Conservation (phyloP, 441 rosid genomes). For the Breynia disticha region DNA sequence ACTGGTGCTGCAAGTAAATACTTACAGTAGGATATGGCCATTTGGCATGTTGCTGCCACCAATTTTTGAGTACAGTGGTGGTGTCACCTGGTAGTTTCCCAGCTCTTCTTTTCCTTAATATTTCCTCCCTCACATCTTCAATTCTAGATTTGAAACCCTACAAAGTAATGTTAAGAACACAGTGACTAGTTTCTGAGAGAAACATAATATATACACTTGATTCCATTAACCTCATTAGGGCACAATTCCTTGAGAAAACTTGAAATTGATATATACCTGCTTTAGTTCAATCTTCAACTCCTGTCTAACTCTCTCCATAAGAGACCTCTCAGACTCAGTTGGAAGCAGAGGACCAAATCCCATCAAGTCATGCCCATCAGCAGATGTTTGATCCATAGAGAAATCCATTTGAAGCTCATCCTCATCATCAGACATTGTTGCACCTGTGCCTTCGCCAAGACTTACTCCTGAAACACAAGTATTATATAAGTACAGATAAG, state of each 20-base stretch:
- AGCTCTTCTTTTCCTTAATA: slow-evolving; percentile 85
- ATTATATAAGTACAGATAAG: no score
- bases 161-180: background rate
- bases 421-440: slow-evolving; percentile 95
- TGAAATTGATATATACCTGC: slow-evolving; percentile 32
- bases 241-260: no score
- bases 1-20: background rate
- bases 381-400: slow-evolving; percentile 52
- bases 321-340: slow-evolving; percentile 88
- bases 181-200: background rate
- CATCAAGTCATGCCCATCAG: slow-evolving; percentile 63
- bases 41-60: slow-evolving; percentile 97
- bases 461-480: slow-evolving; percentile 39
- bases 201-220: background rate
- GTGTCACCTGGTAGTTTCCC: slow-evolving; percentile 99
- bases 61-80: slow-evolving; percentile 75
- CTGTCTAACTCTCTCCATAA: slow-evolving; percentile 95
- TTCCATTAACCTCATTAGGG: no score
- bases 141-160: slow-evolving; percentile 91
- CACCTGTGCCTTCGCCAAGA: slow-evolving; percentile 77
- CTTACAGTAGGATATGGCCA: slow-evolving; percentile 99
- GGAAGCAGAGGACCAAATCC: slow-evolving; percentile 94
- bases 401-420: slow-evolving; percentile 79
- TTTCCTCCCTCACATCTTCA: slow-evolving; percentile 96
- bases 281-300: slow-evolving; percentile 87